A percentile compares a stretch with the other conserved stretches of the same genome.
phyloP scores from a whole-genome alignment of 2,329 filamentous ascomycete species.

The Ophiostoma piceae region DNA sequence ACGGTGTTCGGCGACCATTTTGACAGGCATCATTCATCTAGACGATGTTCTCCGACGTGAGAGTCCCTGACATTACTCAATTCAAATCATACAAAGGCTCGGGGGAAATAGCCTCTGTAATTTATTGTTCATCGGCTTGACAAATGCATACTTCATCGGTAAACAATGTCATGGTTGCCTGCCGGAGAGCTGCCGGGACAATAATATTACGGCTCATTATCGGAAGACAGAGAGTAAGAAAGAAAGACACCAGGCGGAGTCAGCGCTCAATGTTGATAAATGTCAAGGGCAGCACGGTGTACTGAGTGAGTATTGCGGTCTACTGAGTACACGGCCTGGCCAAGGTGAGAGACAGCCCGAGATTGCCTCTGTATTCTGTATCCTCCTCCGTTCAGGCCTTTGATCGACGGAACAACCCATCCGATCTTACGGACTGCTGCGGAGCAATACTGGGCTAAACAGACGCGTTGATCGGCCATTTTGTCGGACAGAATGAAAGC shows the following conservation, averaged over 20 bases:
- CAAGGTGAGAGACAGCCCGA: not conserved
- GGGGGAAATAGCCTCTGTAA: too few species aligned
- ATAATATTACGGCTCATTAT: not conserved
- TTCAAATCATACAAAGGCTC: not conserved
- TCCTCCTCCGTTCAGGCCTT: not conserved
- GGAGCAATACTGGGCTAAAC: not conserved
- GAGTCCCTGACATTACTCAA: not conserved
- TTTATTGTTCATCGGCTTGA: not conserved
- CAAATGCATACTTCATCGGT: not conserved
- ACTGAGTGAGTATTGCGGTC: too few species aligned
- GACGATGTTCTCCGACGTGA: not conserved
- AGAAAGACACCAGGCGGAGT: not conserved
- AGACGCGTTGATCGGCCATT: not conserved
- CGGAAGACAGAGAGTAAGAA: not conserved
- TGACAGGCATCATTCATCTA: not conserved
- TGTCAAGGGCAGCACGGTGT: not conserved
- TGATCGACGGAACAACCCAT: slow-evolving; percentile 2
- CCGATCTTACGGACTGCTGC: slow-evolving; percentile 1
- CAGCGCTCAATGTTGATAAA: not conserved
- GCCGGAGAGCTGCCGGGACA: not conserved
- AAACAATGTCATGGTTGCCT: not conserved
- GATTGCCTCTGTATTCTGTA: not conserved
- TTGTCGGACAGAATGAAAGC: not conserved
- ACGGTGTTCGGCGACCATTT: not conserved
- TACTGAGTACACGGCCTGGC: not conserved